Base-by-base conservation (phyloP, 1,139 yeast species). In the Pneumocystis sp. region DNA sequence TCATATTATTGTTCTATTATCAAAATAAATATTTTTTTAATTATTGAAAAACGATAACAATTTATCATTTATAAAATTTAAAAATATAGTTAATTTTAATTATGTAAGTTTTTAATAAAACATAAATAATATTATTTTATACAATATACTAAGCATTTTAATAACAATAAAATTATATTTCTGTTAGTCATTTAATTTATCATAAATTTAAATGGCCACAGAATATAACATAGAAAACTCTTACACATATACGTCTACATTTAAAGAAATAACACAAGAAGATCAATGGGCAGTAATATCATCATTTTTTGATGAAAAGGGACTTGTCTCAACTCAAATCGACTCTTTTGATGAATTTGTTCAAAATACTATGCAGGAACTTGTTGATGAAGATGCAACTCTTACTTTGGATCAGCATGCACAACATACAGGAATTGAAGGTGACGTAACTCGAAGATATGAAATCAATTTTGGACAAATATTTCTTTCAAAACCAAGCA, bases 221-320 rank as follows among this genome's bases (percentile, higher is more conserved):
- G 21, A 50, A 19, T 50, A 50, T 50, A 17, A 50, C 17, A 25
- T 15, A 25, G 57, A 50, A 50, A 10, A 50, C 7, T 17, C 57
- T 50, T 50, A 21, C 12, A 15, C 34, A 25, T 50, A 50, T 50
- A 15, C 21, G 12, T 50, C 21, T 50, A n/a, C 31, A 15, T 21
- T 31, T 12, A 67, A 64, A 40, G 87, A 86, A 74, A 89, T 93
- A 79, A 90, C 97, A 35, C 89, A 97, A 45, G 97, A 95, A 79
- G 98, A 95, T 80, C 91, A 97, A 78, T 95, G 99, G 99, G 86
- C 96, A 57, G 97, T 95, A 70, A 93, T 95, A 71, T 87, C 97
- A 61, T 83, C 97, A 37, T 95, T 93, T 76, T 95, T 95, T 81
- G 91, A 87, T 76, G 96, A 91, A 74, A 91, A 91, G 75, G 98